Conservation (phyloP, 2,329 filamentous ascomycete species). For the Hyphodiscus sp. region DNA sequence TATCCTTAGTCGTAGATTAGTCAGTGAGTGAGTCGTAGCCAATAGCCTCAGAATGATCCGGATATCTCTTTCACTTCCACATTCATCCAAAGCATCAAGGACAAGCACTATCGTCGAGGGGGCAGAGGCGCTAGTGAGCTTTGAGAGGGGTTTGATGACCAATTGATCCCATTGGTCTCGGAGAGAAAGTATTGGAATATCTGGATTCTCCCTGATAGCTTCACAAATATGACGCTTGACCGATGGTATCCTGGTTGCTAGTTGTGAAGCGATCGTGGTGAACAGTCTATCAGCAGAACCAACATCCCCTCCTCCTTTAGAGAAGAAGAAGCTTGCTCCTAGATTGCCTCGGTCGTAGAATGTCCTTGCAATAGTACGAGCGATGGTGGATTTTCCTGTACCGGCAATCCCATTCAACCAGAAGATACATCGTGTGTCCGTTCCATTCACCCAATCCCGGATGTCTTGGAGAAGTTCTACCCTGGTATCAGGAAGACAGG, state of each 20-base stretch:
- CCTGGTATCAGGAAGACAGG: constrained; percentile 24
- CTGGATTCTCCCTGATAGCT: constrained; percentile 7
- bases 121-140: constrained; percentile 1
- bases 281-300: constrained; percentile 28
- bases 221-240: constrained; percentile 11
- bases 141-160: constrained; percentile 34
- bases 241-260: constrained; percentile 16
- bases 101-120: constrained; percentile 15
- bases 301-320: constrained; percentile 19
- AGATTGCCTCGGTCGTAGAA: constrained; percentile 17
- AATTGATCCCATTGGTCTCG: constrained; percentile 39
- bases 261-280: constrained; percentile 26
- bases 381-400: constrained; percentile 32
- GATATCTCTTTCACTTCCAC: constrained; percentile 17
- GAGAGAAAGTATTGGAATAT: constrained; percentile 25
- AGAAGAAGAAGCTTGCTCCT: constrained; percentile 29
- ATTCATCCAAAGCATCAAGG: constrained; percentile 30
- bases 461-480: constrained; percentile 20
- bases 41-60: constrained; percentile 19
- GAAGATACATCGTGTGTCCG: constrained; percentile 17
- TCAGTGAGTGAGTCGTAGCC: constrained; percentile 7
- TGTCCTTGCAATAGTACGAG: constrained; percentile 28
- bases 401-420: constrained; percentile 35
- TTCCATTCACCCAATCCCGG: constrained; percentile 15
- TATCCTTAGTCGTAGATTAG: constrained; percentile 17